Evolutionary conservation across 2,329 filamentous ascomycete species (phyloP).

Genomic region (Penicillium thymicola): DNA sequence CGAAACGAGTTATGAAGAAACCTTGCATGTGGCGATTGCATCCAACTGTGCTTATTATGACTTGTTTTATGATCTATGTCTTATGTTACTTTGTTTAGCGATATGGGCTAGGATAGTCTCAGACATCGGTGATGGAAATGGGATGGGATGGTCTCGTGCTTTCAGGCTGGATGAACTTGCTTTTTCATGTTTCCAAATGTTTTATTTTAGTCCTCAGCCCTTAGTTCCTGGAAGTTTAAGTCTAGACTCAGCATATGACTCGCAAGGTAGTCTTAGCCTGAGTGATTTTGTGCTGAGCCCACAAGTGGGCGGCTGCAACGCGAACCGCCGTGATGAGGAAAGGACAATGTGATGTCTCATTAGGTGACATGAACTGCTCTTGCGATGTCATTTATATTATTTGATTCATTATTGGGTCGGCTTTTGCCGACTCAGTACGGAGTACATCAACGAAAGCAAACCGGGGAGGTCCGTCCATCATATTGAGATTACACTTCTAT

Average conservation of each 20-base stretch:
- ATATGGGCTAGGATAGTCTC: background rate
- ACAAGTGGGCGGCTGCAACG: background rate
- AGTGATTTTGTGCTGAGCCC: background rate
- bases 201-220: background rate
- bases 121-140: background rate
- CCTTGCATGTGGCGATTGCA: conserved; percentile 5
- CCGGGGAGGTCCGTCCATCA: background rate
- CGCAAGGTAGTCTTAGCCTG: background rate
- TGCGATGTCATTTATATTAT: background rate
- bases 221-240: background rate
- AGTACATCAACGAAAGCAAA: background rate
- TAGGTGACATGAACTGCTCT: background rate
- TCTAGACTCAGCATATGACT: background rate
- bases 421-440: background rate
- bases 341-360: conserved; percentile 4
- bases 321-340: conserved; percentile 6
- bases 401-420: background rate
- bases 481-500: background rate
- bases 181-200: background rate
- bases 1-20: conserved; percentile 10
- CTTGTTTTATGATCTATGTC: background rate
- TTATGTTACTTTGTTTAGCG: background rate
- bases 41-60: conserved; percentile 3
- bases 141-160: background rate
- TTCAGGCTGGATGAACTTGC: background rate